These are phyloP conservation scores for Auriscalpium microsporum DNA, from an alignment of 768 basidiomycete genomes.

Conservation along the genomic window DNA sequence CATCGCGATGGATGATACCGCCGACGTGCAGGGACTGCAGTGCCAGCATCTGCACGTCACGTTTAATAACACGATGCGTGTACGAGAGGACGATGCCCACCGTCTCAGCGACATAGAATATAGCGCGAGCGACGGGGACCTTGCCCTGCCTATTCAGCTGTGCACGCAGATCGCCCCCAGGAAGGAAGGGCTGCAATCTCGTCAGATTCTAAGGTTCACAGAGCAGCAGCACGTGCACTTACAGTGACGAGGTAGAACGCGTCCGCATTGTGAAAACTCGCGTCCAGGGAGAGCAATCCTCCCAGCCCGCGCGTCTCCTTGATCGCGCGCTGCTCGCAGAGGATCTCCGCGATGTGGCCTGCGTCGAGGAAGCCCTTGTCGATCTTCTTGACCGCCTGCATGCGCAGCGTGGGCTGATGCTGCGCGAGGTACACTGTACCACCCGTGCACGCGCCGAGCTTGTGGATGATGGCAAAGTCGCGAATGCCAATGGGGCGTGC, in stretches of 20 bases:
- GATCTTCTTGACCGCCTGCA: not conserved
- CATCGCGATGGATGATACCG: too few species aligned
- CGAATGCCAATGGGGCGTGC: not conserved
- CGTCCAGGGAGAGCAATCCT: not conserved
- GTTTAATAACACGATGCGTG: not conserved
- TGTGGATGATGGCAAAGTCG: not conserved
- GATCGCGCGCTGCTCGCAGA: not conserved
- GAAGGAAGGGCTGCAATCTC: not conserved
- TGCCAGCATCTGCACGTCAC: too few species aligned
- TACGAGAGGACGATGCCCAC: not conserved
- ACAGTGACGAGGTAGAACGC: not conserved
- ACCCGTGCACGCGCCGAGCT: not conserved
- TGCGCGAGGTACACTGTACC: not conserved
- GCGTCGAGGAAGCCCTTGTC: not conserved
- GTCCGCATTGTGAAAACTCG: not conserved
- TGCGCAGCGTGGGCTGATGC: not conserved
- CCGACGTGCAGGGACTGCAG: too few species aligned
- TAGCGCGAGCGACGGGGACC: not conserved
- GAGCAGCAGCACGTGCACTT: not conserved
- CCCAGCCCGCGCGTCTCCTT: not conserved
- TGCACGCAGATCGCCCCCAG: not conserved
- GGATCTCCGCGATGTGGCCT: not conserved
- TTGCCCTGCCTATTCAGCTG: not conserved
- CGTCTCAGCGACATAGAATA: not conserved
- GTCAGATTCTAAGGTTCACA: not conserved